These are phyloP conservation scores for Heliamphora pulchella DNA, from an alignment of 179 eudicot genomes.

Conservation along the genomic window DNA sequence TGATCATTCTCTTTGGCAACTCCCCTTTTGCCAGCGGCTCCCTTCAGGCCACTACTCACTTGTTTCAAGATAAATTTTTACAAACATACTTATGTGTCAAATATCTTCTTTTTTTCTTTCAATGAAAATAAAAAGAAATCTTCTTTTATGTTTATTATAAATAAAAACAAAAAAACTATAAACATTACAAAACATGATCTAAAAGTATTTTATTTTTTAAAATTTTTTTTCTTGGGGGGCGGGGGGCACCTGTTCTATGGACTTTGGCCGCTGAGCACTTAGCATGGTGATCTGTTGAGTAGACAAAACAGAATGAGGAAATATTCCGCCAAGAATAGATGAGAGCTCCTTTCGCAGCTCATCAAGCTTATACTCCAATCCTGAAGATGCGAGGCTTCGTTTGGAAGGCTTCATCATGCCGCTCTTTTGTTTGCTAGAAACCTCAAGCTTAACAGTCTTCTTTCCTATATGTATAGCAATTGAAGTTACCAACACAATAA, in stretches of 20 bases:
- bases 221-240: too few species aligned
- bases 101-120: too few species aligned
- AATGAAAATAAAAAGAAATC: too few species aligned
- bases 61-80: too few species aligned
- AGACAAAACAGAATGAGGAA: slow-evolving; percentile 88
- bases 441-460: slow-evolving; percentile 61
- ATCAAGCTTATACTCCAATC: slow-evolving; percentile 64
- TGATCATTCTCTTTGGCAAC: too few species aligned
- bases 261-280: slow-evolving; percentile 53
- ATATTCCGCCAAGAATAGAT: slow-evolving; percentile 67
- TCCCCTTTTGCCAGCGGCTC: too few species aligned
- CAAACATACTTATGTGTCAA: too few species aligned
- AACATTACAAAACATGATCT: too few species aligned
- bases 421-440: slow-evolving; percentile 35
- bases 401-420: slow-evolving; percentile 43
- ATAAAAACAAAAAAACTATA: too few species aligned
- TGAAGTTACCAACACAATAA: background rate
- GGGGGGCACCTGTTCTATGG: slow-evolving; percentile 58
- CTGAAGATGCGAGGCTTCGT: slow-evolving; percentile 44
- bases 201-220: too few species aligned
- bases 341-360: slow-evolving; percentile 82
- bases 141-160: background rate
- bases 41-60: too few species aligned
- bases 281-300: slow-evolving; percentile 71
- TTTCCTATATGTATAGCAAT: slow-evolving; percentile 40